Evolutionary conservation across 352 stramenopile genomes (phyloP).

Genomic region (Blastocystis sp.): DNA sequence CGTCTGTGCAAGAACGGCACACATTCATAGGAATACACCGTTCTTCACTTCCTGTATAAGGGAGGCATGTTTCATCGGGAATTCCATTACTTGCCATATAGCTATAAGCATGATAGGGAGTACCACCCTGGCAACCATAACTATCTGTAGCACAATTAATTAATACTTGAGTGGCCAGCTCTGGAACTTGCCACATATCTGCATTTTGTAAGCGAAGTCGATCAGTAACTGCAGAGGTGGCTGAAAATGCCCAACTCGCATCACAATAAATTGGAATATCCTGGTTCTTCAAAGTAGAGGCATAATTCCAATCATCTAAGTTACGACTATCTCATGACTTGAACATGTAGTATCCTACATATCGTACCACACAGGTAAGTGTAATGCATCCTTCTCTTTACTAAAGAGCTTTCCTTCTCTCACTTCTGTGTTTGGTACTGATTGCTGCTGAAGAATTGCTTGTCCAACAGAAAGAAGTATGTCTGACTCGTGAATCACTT

Average conservation of each 20-base stretch:
- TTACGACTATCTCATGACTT: conserved; percentile 73
- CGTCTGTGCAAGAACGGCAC: conserved; percentile 82
- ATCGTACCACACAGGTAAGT: not conserved
- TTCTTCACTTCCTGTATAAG: conserved; percentile 84
- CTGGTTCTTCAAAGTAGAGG: conserved; percentile 96
- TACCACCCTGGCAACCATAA: conserved; percentile 86
- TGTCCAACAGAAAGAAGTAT: not conserved
- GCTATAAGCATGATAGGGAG: conserved; percentile 84
- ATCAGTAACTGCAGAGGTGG: conserved; percentile 51
- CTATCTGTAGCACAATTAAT: conserved; percentile 81
- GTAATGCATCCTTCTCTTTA: not conserved
- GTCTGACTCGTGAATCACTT: not conserved
- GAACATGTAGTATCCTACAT: not conserved
- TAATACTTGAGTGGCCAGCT: conserved; percentile 79
- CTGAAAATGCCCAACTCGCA: conserved; percentile 81
- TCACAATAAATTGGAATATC: conserved; percentile 90
- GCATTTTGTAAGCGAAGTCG: conserved; percentile 70
- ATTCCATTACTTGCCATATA: conserved; percentile 85
- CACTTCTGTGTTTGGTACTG: not conserved
- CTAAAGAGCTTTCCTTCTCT: not conserved
- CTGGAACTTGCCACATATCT: conserved; percentile 74
- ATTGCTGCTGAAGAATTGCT: not conserved
- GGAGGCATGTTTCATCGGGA: conserved; percentile 88
- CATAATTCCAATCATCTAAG: conserved; percentile 85
- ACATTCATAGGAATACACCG: conserved; percentile 81